A percentile compares a stretch with the other conserved stretches of the same genome.
Conservation (phyloP, 441 rosid genomes). For the Gossypium davidsonii region DNA sequence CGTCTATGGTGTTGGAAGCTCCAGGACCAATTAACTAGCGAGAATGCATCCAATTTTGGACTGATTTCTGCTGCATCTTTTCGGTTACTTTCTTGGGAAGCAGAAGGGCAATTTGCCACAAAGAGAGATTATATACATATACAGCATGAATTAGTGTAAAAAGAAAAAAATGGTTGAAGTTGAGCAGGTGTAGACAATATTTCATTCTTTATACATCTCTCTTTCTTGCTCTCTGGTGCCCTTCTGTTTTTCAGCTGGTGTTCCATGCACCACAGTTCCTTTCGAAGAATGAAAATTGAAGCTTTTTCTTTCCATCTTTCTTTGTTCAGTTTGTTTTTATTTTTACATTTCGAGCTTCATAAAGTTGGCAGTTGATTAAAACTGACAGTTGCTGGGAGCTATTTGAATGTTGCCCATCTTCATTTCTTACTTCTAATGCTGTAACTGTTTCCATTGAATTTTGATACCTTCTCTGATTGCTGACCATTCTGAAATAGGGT, state of each 20-base stretch:
- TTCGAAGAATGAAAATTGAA: background rate
- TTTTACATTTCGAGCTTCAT: background rate
- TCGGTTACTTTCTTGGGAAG: conserved; percentile 18
- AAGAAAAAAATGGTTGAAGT: conserved; percentile 13
- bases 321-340: background rate
- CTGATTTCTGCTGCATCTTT: conserved; percentile 25
- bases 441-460: background rate
- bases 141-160: conserved; percentile 32
- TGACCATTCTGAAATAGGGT: background rate
- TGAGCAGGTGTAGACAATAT: conserved; percentile 33
- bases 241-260: background rate
- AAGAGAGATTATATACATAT: conserved; percentile 24
- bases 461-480: background rate
- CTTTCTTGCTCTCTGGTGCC: conserved; percentile 5
- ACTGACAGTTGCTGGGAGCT: background rate
- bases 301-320: background rate
- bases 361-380: background rate
- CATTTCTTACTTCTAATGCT: no score
- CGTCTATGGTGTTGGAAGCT: conserved; percentile 14
- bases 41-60: conserved; percentile 30
- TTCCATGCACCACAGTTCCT: background rate
- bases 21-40: conserved; percentile 14
- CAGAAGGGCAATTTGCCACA: conserved; percentile 4
- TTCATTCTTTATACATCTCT: conserved; percentile 30
- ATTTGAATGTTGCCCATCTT: background rate